Percentiles rank a stretch among this genome's conserved stretches.
Conservation (phyloP, 1,284 basidiomycete genomes). For the Sanghuangporus baumii region DNA sequence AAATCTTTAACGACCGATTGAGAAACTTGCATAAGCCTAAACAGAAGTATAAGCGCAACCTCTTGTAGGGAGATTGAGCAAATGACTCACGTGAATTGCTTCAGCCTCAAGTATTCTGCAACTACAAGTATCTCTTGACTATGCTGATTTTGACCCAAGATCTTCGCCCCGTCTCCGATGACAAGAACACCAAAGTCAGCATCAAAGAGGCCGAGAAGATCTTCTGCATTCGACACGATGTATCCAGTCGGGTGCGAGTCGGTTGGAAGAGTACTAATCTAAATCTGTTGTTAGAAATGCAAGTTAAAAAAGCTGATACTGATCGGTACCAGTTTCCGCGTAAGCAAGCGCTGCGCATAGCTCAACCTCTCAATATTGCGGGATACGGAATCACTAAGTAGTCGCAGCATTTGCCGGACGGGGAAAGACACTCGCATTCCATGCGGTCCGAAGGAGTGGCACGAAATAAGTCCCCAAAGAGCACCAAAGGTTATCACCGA, state of each 20-base stretch:
- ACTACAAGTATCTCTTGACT: conserved; percentile 85
- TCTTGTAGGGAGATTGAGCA: not conserved
- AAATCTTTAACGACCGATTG: conserved; percentile 70
- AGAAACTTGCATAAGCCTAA: conserved; percentile 56
- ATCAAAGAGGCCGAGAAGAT: conserved; percentile 77
- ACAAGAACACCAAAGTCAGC: conserved; percentile 83
- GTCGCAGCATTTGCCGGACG: conserved; percentile 74
- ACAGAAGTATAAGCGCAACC: not conserved
- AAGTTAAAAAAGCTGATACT: not conserved
- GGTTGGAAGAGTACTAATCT: conserved; percentile 77
- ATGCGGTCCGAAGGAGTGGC: conserved; percentile 74
- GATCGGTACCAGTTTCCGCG: conserved; percentile 62
- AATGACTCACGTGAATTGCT: conserved; percentile 60
- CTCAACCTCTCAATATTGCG: conserved; percentile 80
- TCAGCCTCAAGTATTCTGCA: conserved; percentile 79
- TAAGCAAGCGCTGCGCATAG: conserved; percentile 75
- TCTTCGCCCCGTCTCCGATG: conserved; percentile 83
- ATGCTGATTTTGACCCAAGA: conserved; percentile 74
- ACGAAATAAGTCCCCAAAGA: conserved; percentile 82
- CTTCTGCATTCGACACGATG: conserved; percentile 84
- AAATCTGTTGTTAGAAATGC: not conserved
- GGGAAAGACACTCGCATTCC: conserved; percentile 86
- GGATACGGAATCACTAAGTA: conserved; percentile 80
- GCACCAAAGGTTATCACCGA: conserved; percentile 83
- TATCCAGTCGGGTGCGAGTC: conserved; percentile 76